phyloP scores from a whole-genome alignment of 2,329 filamentous ascomycete genomes.

The Xylogone sp. region DNA sequence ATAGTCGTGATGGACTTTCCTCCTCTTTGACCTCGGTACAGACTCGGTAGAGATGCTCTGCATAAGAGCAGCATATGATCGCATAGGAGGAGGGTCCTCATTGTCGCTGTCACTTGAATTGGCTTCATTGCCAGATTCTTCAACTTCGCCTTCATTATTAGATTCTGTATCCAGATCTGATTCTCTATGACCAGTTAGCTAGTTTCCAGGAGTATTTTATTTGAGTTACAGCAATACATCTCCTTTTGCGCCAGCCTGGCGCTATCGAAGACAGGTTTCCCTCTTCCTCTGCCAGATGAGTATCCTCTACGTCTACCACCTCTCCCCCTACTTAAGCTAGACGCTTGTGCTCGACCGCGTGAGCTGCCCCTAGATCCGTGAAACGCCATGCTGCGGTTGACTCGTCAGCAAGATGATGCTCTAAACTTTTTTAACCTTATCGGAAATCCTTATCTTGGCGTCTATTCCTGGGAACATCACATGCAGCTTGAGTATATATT shows the following conservation, averaged over 20 bases:
- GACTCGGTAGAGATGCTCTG: conserved; percentile 49
- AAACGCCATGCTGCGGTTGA: conserved; percentile 15
- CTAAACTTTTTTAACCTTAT: conserved; percentile 10
- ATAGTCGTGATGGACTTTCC: conserved; percentile 44
- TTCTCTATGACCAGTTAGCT: conserved; percentile 15
- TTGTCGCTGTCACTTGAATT: conserved; percentile 42
- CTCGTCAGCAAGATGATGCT: background rate
- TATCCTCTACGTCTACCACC: conserved; percentile 19
- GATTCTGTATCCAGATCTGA: conserved; percentile 24
- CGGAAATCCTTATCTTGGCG: conserved; percentile 45
- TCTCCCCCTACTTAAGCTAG: conserved; percentile 26
- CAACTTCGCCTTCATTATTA: conserved; percentile 35
- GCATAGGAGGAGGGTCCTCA: conserved; percentile 30
- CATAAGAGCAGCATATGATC: conserved; percentile 55
- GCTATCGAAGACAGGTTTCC: conserved; percentile 40
- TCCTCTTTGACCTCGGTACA: conserved; percentile 48
- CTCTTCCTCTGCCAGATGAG: conserved; percentile 18
- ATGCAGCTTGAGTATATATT: conserved; percentile 8
- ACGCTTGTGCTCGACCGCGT: conserved; percentile 10
- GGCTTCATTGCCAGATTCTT: conserved; percentile 39
- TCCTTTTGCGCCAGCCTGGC: conserved; percentile 43
- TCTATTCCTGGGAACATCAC: conserved; percentile 18
- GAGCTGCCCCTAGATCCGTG: conserved; percentile 10
- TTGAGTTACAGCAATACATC: conserved; percentile 16
- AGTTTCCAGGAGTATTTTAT: conserved; percentile 2